Evolutionary conservation across 129 eudicot genomes (phyloP).

Genomic region (Arctium lappa): DNA sequence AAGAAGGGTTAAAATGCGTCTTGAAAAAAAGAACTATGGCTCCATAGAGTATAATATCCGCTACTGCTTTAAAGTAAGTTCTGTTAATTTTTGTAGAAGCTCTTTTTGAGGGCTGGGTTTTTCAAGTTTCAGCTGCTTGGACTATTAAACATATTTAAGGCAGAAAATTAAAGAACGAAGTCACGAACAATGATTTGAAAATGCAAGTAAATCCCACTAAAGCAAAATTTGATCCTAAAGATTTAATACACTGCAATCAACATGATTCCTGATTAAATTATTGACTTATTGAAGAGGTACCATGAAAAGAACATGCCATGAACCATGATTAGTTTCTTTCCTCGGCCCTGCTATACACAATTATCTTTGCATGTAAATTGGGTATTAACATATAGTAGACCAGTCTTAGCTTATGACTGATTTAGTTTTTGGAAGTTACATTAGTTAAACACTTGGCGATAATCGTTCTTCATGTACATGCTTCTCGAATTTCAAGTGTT

Average conservation of each 20-base stretch:
- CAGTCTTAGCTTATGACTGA: neutral
- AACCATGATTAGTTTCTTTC: too few species aligned
- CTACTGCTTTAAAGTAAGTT: slow-evolving; percentile 80
- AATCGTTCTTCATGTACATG: slow-evolving; percentile 3
- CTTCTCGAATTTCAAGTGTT: neutral
- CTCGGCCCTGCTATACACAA: neutral
- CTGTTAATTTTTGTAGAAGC: neutral
- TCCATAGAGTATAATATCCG: slow-evolving; percentile 67
- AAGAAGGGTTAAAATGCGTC: slow-evolving; percentile 69
- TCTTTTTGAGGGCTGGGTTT: neutral
- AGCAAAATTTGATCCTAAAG: neutral
- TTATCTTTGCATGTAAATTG: neutral
- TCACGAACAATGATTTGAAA: neutral
- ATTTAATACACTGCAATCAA: neutral
- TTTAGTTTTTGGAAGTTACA: neutral
- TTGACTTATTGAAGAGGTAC: neutral
- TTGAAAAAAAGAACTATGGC: slow-evolving; percentile 66
- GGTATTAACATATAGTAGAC: neutral
- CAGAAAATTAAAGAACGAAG: neutral
- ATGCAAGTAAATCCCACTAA: neutral
- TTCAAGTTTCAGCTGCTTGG: slow-evolving; percentile 12
- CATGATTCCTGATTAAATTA: neutral
- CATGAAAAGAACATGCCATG: too few species aligned
- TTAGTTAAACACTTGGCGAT: slow-evolving; percentile 1
- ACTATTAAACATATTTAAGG: neutral